These are phyloP conservation scores for Xylariales sp. DNA, from an alignment of 2,329 filamentous ascomycete genomes.

Conservation along the genomic window DNA sequence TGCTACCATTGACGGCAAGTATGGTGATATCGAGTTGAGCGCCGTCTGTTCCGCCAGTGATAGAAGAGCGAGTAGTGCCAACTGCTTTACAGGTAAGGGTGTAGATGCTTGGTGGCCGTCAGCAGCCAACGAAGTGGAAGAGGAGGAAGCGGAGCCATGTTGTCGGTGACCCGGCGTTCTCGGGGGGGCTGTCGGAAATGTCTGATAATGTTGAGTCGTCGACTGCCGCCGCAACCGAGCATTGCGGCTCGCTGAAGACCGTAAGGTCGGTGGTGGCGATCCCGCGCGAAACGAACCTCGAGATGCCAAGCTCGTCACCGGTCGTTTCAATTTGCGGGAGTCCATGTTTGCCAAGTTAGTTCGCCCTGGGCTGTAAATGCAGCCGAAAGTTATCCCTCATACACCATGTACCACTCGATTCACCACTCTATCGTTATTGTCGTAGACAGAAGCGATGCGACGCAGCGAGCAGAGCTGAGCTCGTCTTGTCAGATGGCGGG, in stretches of 20 bases:
- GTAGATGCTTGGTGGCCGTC: constrained; percentile 50
- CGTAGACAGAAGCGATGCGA: too few relatives aligned
- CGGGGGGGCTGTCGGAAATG: constrained; percentile 72
- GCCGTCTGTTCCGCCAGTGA: constrained; percentile 93
- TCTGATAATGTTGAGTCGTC: constrained; percentile 65
- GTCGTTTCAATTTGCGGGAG: constrained; percentile 3
- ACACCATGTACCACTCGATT: too few relatives aligned
- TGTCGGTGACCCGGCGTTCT: constrained; percentile 50
- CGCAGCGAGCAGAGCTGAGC: too few relatives aligned
- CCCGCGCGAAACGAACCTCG: constrained; percentile 28
- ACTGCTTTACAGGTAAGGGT: constrained; percentile 77
- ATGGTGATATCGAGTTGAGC: constrained; percentile 92
- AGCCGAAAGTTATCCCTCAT: too few relatives aligned
- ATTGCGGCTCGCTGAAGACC: constrained; percentile 10
- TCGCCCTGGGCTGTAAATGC: too few relatives aligned
- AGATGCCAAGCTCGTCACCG: constrained; percentile 17
- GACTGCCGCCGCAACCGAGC: constrained; percentile 25
- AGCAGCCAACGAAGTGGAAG: constrained; percentile 23
- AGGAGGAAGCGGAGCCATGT: constrained; percentile 25
- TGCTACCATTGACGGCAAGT: constrained; percentile 87
- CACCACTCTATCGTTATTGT: too few relatives aligned
- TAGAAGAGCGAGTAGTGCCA: constrained; percentile 79
- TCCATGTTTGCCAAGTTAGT: background rate
- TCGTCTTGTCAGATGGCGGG: too few relatives aligned
- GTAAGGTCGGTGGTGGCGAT: constrained; percentile 23